Evolutionary conservation across 306 rosid species (phyloP), one percentile per base, ranked within the genome.

Genomic region (Glycine soja): DNA sequence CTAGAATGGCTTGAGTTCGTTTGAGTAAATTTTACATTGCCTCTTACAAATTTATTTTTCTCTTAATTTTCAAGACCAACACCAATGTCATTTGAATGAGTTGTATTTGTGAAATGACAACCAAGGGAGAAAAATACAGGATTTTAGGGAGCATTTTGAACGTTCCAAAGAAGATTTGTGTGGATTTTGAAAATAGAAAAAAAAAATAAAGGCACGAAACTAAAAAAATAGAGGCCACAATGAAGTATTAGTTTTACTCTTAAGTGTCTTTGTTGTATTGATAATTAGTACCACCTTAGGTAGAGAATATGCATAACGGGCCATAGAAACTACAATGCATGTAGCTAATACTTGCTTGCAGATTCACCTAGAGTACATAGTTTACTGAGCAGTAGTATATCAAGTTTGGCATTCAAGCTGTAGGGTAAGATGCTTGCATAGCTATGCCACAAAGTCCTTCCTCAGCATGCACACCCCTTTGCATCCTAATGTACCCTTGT

Each of bases 371-470:
- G 61, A 0, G 1, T 56, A 13, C 10, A 34, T 8, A 51, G 50
- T 72, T 30, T 72, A 14, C 8, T 0, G 3, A 51, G 50, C 6
- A 52, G 2, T 34, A 56, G 36, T 0, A 16, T 72, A 16, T 72
- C 32, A 40, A 73, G 9, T 19, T 42, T 72, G 2, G 3, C 3
- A 42, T 8, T 75, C 62, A 82, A 4, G 75, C 71, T 32, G 82
- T 75, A 7, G 91, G 87, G 42, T 84, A 90, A 73, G 93, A 88
- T 9, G 89, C 86, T 40, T 75, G 70, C 87, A 80, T 82, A 14
- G 89, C 90, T 10, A 90, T 85, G 71, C 92, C 92, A 62, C 87
- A 85, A 0, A 85, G 83, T 45, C 89, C 92, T 83, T 86, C 84
- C 0, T 15, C 6, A 3, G 90, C 86, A 36, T 12, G 62, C 3